These are phyloP conservation scores for Collybiopsis confluens DNA, from an alignment of 768 basidiomycete genomes.

Conservation along the genomic window DNA sequence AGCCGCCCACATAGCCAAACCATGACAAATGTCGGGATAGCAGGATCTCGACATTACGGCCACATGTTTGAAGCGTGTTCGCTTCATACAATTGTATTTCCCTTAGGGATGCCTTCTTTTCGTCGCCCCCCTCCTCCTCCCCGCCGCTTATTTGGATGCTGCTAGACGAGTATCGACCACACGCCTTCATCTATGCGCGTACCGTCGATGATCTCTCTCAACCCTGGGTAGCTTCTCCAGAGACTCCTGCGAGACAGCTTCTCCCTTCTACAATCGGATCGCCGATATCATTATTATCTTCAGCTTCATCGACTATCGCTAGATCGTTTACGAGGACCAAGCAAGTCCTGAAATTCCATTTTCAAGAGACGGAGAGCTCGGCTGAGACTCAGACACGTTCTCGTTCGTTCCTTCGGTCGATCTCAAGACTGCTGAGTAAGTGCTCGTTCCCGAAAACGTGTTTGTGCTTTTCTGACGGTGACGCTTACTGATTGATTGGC, in stretches of 20 bases:
- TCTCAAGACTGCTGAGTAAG: slow-evolving; percentile 1
- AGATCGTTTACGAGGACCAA: not conserved
- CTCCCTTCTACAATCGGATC: not conserved
- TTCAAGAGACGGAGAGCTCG: not conserved
- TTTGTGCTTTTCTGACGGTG: not conserved
- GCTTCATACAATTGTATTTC: not conserved
- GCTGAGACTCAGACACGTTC: not conserved
- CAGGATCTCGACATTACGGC: not conserved
- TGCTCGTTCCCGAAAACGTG: not conserved
- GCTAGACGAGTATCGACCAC: slow-evolving; percentile 1
- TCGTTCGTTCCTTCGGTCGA: slow-evolving; percentile 1
- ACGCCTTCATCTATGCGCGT: slow-evolving; percentile 15
- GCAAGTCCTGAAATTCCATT: not conserved
- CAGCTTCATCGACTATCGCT: not conserved
- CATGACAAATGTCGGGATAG: not conserved
- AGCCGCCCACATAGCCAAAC: slow-evolving; percentile 1
- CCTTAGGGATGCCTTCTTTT: not conserved
- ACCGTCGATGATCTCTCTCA: slow-evolving; percentile 13
- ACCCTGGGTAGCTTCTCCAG: slow-evolving; percentile 18
- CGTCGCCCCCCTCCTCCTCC: too few species aligned
- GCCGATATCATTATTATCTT: slow-evolving; percentile 5
- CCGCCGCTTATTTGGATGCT: not conserved
- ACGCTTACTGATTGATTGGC: not conserved
- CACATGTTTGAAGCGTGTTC: slow-evolving; percentile 7
- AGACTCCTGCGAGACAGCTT: slow-evolving; percentile 5